Percentiles rank a stretch among this genome's conserved stretches.
These are phyloP conservation scores for Taiwanofungus camphoratus DNA, from an alignment of 1,284 basidiomycete species.

Conservation along the genomic window DNA sequence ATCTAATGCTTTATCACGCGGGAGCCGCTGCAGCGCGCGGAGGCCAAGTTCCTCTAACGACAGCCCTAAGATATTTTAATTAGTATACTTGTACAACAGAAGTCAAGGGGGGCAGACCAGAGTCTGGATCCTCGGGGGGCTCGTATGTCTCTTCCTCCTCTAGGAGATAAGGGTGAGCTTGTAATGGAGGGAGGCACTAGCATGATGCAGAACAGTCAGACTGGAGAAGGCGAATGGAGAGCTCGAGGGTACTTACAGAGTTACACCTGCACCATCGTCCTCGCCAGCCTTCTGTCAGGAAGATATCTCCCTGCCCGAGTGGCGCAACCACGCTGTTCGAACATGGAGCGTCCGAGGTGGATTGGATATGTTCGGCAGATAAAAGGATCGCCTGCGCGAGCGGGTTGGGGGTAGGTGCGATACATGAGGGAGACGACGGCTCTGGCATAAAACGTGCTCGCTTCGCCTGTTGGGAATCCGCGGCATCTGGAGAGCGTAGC, in stretches of 20 bases:
- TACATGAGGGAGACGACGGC: conserved; percentile 33
- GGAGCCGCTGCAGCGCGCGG: conserved; percentile 63
- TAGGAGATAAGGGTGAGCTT: conserved; percentile 51
- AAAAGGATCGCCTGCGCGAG: conserved; percentile 37
- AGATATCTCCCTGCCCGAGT: conserved; percentile 59
- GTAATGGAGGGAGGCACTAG: conserved; percentile 53
- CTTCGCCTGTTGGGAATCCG: conserved; percentile 41
- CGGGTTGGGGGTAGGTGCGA: conserved; percentile 43
- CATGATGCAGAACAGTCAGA: background rate
- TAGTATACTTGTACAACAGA: background rate
- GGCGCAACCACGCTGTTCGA: background rate
- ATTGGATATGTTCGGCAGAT: background rate
- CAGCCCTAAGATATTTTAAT: conserved; percentile 37
- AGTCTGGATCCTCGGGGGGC: conserved; percentile 78
- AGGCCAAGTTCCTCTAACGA: conserved; percentile 76
- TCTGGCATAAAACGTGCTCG: conserved; percentile 31
- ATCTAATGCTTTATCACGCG: conserved; percentile 71
- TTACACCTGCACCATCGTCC: conserved; percentile 69
- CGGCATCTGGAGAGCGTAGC: conserved; percentile 34
- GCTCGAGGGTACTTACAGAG: conserved; percentile 34
- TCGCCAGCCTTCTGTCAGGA: conserved; percentile 65
- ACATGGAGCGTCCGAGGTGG: background rate
- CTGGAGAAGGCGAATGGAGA: background rate
- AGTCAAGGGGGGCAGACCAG: conserved; percentile 36
- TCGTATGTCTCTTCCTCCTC: conserved; percentile 78